Base-by-base conservation (phyloP, 1,284 basidiomycete species). In the Porodaedalea pini region DNA sequence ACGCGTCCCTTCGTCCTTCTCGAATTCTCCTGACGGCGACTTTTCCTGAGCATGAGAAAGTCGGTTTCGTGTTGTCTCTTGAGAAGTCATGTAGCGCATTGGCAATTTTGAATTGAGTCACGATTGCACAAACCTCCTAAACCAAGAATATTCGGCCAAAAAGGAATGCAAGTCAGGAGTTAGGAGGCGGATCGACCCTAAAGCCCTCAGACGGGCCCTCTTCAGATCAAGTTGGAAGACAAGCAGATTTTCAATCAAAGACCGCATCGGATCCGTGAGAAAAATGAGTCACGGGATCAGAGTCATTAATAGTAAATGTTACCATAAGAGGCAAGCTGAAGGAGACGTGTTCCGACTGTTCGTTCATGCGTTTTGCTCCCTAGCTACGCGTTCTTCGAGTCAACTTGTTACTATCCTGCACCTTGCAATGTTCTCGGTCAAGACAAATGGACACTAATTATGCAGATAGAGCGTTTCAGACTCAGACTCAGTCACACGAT, bases 391-490 rank as follows among this genome's bases (percentile, higher is more conserved):
- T 41, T 10, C 19, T 44, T 44, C 25, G 41, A 44, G 41, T 44
- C 41, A 23, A 21, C 41, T 23, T 19, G 19, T 23, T 44, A 44
- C 41, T 19, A 44, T 44, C 19, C 41, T 44, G 7, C 40, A 21
- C 4, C 41, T 41, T 49, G 55, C 56, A 57, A 57, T 45, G 56
- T 50, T 52, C 34, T 43, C 40, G 41, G 21, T 51, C 40, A 56
- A 57, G 43, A 52, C 56, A 57, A 57, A 57, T 57, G 50, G 25
- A 31, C 7, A 25, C 45, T 47, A 47, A 27, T 47, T 47, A 47
- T 47, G 23, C 45, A 47, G 7, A 13, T 15, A 31, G 31, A 15
- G 27, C 25, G 13, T 36, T 50, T 50, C 27, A 44, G 17, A 43
- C 41, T 36, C 32, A 36, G 23, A 27, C 17, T 29, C 27, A 47